These are phyloP conservation scores for Baudoinia panamericana DNA, from an alignment of 495 filamentous ascomycete genomes.

Conservation along the genomic window DNA sequence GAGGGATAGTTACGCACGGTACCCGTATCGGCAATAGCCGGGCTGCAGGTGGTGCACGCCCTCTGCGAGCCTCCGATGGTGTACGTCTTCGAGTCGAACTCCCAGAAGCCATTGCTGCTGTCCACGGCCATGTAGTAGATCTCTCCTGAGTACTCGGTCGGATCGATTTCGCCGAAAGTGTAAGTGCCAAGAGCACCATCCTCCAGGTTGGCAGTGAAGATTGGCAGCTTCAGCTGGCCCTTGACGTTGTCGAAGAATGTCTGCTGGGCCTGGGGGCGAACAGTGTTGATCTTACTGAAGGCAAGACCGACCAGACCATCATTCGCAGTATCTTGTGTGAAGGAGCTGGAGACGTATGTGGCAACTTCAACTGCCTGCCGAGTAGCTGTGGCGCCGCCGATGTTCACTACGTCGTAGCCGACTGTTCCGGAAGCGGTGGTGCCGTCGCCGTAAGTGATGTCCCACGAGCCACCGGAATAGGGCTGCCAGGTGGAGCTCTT, in stretches of 20 bases:
- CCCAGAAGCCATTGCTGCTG: constrained; percentile 57
- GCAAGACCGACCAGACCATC: constrained; percentile 71
- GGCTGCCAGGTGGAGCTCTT: constrained; percentile 43
- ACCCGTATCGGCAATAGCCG: constrained; percentile 35
- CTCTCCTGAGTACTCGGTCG: constrained; percentile 47
- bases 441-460: constrained; percentile 63
- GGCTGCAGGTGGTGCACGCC: constrained; percentile 22
- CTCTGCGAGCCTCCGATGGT: constrained; percentile 36
- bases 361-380: constrained; percentile 62
- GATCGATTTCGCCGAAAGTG: constrained; percentile 64
- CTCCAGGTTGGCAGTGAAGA: constrained; percentile 62
- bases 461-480: constrained; percentile 41
- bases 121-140: constrained; percentile 55
- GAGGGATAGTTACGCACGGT: no score
- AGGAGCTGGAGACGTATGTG: constrained; percentile 46
- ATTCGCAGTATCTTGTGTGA: constrained; percentile 45
- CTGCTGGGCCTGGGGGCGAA: constrained; percentile 50
- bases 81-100: constrained; percentile 49
- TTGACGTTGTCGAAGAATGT: constrained; percentile 76
- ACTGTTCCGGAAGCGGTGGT: constrained; percentile 53
- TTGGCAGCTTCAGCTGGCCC: constrained; percentile 45
- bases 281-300: constrained; percentile 60
- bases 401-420: constrained; percentile 57
- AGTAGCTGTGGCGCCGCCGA: constrained; percentile 56
- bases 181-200: constrained; percentile 51